These are phyloP conservation scores for Alisma plantagoaquatica DNA, from an alignment of 106 monocot species.

Conservation along the genomic window DNA sequence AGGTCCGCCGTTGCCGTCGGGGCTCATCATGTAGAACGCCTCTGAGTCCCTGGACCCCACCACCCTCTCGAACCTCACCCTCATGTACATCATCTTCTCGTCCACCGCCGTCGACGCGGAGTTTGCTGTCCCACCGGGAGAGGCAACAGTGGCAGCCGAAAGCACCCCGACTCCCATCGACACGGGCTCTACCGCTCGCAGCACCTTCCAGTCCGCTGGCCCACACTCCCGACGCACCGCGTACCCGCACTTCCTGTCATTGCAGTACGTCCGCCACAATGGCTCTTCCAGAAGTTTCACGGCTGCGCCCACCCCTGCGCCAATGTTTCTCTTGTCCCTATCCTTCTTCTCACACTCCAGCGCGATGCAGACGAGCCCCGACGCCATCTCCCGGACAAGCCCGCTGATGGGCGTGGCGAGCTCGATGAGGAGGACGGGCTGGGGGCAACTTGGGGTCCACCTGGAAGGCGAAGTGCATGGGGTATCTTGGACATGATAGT, in stretches of 20 bases:
- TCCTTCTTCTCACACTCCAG: conserved; percentile 38
- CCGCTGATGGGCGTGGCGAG: conserved; percentile 46
- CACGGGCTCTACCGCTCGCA: too few species aligned
- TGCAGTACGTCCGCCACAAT: conserved; percentile 53
- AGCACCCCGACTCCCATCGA: too few species aligned
- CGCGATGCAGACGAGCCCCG: conserved; percentile 64
- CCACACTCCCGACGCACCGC: conserved; percentile 36
- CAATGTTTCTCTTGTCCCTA: background rate
- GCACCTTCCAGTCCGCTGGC: too few species aligned
- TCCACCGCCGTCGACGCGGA: too few species aligned
- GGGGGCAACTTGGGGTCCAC: conserved; percentile 13
- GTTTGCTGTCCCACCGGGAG: too few species aligned
- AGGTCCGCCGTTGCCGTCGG: too few species aligned
- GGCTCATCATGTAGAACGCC: too few species aligned
- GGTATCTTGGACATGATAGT: conserved; percentile 7
- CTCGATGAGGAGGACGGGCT: conserved; percentile 28
- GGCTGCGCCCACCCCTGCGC: conserved; percentile 6
- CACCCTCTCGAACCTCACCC: too few species aligned
- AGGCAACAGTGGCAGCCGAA: too few species aligned
- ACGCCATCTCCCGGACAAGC: conserved; percentile 68
- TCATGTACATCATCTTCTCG: too few species aligned
- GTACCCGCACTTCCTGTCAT: conserved; percentile 51
- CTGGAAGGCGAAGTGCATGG: conserved; percentile 21
- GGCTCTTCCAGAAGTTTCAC: conserved; percentile 40
- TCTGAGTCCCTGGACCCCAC: too few species aligned